Base-by-base conservation (phyloP, 2,329 filamentous ascomycete species). In the Aspergillus sp. region DNA sequence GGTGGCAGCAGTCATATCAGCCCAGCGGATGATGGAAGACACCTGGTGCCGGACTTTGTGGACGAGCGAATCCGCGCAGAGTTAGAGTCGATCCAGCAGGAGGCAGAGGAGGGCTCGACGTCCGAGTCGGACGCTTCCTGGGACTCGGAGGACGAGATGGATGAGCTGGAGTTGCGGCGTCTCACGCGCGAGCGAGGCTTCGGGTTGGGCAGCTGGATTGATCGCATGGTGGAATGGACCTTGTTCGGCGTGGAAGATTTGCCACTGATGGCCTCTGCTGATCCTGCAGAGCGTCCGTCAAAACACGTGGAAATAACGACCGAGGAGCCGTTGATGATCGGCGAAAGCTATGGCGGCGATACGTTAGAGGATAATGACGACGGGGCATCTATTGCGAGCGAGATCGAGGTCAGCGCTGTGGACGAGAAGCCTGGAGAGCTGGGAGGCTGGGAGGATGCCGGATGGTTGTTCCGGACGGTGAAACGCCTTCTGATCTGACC, bases 371-470 rank as follows among this genome's bases (percentile, higher is more conserved):
- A 73, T 45, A 31, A 45, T 16, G 60, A 63, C 6, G 71, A 73
- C 36, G 60, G 36, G 16, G 63, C 65, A 7, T 67, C 67, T 11
- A 60, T 67, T 50, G 67, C 31, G 4, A 51, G 56, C 22, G 78
- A 78, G 45, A 67, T 64, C 26, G 71, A 73, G 51, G 59, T 54
- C n/a, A 10, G 58, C 26, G 49, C 50, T 2, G 16, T 62, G 29
- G 68, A 73, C 47, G 75, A 79, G 58, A 77, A 71, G 29, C 67
- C 74, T 2, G 73, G 74, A 6, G 68, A 72, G 2, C 32, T 70
- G 18, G 82, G 81, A 5, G 82, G 83, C 0, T 87, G 84, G 84
- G 78, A 82, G 60, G 84, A 87, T 74, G 84, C 82, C 32, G 79
- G 80, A 31, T 87, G 84, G 84, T 67, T 87, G 59, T 71, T 87